A percentile compares a stretch with the other conserved stretches of the same genome.
Conservation (phyloP, 2,329 filamentous ascomycete genomes). For the Aspergillus fructus region DNA sequence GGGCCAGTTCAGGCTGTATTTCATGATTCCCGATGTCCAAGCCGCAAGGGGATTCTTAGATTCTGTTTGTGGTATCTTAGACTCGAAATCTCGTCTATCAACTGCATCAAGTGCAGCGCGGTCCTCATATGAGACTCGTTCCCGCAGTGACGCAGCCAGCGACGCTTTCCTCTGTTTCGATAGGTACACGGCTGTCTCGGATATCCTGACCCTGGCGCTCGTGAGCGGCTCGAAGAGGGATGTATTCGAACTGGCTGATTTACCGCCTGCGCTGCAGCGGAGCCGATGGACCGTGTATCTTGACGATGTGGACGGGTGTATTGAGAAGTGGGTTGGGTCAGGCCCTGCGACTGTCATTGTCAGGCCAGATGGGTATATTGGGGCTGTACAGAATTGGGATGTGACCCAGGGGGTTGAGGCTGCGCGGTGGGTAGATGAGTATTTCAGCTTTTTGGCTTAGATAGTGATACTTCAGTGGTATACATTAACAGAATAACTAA, state of each 20-base stretch:
- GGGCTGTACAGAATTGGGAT: conserved; percentile 54
- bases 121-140: conserved; percentile 61
- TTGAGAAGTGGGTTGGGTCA: conserved; percentile 67
- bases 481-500: too few species aligned
- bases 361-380: conserved; percentile 72
- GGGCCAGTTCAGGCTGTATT: conserved; percentile 73
- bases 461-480: not conserved
- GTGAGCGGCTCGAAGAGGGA: conserved; percentile 66
- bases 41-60: conserved; percentile 58
- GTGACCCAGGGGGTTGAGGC: conserved; percentile 35
- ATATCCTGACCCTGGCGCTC: conserved; percentile 67
- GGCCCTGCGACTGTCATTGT: conserved; percentile 65
- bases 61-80: conserved; percentile 54
- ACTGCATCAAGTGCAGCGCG: conserved; percentile 13
- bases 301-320: conserved; percentile 63
- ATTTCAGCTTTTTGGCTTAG: conserved; percentile 38
- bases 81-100: not conserved
- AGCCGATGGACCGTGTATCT: conserved; percentile 73
- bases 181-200: conserved; percentile 67
- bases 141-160: conserved; percentile 56
- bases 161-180: conserved; percentile 68
- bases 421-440: conserved; percentile 50
- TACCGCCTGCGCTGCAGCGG: conserved; percentile 62
- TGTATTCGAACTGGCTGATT: conserved; percentile 64
- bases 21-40: conserved; percentile 65